Evolutionary conservation across 2,329 filamentous ascomycete species (phyloP).

Genomic region (Claviceps africana): DNA sequence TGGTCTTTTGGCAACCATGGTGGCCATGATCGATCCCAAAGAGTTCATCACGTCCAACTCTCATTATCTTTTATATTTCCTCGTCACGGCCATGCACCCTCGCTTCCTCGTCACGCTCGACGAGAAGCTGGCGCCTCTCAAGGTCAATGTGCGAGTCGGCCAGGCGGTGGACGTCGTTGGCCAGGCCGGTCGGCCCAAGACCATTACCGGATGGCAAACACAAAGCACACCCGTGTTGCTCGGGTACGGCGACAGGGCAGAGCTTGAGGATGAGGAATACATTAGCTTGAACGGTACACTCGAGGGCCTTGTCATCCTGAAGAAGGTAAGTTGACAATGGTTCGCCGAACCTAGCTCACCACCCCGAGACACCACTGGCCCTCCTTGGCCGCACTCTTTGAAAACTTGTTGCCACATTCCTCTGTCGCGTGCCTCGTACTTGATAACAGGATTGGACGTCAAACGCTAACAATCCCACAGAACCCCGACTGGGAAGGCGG

Average conservation of each 20-base stretch:
- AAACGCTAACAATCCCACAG: constrained; percentile 14
- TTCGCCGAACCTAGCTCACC: not conserved
- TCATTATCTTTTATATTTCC: constrained; percentile 94
- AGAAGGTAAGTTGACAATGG: constrained; percentile 56
- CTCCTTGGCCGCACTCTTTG: too few relatives aligned
- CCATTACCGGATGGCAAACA: constrained; percentile 98
- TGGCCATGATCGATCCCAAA: constrained; percentile 92
- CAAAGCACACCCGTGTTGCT: constrained; percentile 96
- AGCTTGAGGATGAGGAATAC: constrained; percentile 96
- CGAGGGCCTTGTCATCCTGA: constrained; percentile 88
- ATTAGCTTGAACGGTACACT: constrained; percentile 80
- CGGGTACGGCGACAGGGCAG: constrained; percentile 87
- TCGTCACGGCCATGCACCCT: constrained; percentile 93
- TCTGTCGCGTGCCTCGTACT: too few relatives aligned
- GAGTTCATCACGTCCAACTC: constrained; percentile 53
- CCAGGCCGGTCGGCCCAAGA: constrained; percentile 93
- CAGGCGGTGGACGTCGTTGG: constrained; percentile 97
- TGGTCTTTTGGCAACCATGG: constrained; percentile 75
- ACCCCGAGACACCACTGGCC: too few relatives aligned
- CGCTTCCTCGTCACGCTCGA: constrained; percentile 93
- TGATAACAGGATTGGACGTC: not conserved
- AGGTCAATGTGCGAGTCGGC: constrained; percentile 91
- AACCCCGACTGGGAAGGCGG: constrained; percentile 27
- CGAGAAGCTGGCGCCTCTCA: constrained; percentile 83
- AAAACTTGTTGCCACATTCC: not conserved